Evolutionary conservation across 306 rosid species (phyloP).

Genomic region (Ochetophila trinervis): DNA sequence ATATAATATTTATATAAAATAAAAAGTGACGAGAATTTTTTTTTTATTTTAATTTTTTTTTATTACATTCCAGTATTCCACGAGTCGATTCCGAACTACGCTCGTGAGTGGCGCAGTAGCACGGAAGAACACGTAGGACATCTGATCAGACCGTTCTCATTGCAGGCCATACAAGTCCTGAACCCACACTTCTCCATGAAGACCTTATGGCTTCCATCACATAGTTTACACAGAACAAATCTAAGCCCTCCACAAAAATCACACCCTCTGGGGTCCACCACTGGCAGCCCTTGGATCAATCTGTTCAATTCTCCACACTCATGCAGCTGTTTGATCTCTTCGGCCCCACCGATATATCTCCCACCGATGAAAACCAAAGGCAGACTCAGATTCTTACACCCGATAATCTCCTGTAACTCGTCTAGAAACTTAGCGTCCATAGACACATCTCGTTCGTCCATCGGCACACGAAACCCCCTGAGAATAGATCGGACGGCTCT

Average conservation of each 20-base stretch:
- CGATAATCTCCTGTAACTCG: conserved; percentile 52
- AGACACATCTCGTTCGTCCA: conserved; percentile 86
- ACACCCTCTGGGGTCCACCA: conserved; percentile 33
- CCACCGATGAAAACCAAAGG: conserved; percentile 77
- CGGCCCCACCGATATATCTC: conserved; percentile 56
- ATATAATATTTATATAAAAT: too few species aligned
- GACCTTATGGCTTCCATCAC: conserved; percentile 82
- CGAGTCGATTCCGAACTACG: too few species aligned
- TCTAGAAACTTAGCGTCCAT: conserved; percentile 53
- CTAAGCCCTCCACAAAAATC: conserved; percentile 67
- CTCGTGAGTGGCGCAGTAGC: conserved; percentile 22
- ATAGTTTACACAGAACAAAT: conserved; percentile 57
- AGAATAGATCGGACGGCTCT: conserved; percentile 59
- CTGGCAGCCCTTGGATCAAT: conserved; percentile 56
- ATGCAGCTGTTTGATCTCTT: conserved; percentile 50
- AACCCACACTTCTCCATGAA: conserved; percentile 44
- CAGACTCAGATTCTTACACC: conserved; percentile 34
- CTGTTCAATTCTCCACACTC: conserved; percentile 62
- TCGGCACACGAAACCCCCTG: conserved; percentile 42
- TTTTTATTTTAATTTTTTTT: too few species aligned
- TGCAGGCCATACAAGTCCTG: conserved; percentile 50
- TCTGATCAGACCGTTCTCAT: conserved; percentile 58
- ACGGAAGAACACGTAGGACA: conserved; percentile 57
- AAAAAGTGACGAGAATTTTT: too few species aligned
- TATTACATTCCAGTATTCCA: too few species aligned